Conservation (phyloP, 495 filamentous ascomycete species). For the Penicillium silybi region DNA sequence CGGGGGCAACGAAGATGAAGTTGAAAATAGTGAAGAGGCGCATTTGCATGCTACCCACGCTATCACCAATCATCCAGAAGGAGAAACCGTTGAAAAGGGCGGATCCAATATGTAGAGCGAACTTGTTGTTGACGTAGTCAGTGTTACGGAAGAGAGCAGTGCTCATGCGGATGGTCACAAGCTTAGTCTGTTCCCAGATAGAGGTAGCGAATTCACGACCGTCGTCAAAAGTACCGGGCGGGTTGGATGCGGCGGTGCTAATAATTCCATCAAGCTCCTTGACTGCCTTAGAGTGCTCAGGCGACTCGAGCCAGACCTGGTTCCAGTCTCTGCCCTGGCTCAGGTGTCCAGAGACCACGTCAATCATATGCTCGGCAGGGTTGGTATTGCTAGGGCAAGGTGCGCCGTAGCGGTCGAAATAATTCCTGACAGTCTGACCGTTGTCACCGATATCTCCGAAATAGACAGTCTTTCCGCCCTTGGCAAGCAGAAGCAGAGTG, state of each 20-base stretch:
- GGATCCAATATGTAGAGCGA: conserved; percentile 33
- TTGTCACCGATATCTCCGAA: conserved; percentile 60
- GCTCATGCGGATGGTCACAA: conserved; percentile 55
- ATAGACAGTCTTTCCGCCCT: conserved; percentile 67
- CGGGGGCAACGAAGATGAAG: conserved; percentile 47
- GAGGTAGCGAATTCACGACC: conserved; percentile 54
- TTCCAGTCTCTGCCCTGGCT: conserved; percentile 53
- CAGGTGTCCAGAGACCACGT: conserved; percentile 56
- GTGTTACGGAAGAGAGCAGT: conserved; percentile 56
- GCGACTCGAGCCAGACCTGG: conserved; percentile 58
- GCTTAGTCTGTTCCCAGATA: conserved; percentile 49
- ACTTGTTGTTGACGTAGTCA: conserved; percentile 63
- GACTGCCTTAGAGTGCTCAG: conserved; percentile 38
- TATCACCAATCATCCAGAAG: conserved; percentile 33
- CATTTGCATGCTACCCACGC: conserved; percentile 23
- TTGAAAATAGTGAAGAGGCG: conserved; percentile 46
- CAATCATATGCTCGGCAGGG: conserved; percentile 91
- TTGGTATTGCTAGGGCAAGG: conserved; percentile 68
- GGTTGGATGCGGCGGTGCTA: conserved; percentile 30
- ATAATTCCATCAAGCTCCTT: conserved; percentile 56
- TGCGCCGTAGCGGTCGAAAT: conserved; percentile 74
- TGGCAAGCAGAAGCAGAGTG: conserved; percentile 61
- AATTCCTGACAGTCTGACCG: conserved; percentile 51
- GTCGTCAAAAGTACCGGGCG: conserved; percentile 29
- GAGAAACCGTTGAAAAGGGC: conserved; percentile 40